Conservation (phyloP, 2,329 filamentous ascomycete species). For the Aspergillus chevalieri region DNA sequence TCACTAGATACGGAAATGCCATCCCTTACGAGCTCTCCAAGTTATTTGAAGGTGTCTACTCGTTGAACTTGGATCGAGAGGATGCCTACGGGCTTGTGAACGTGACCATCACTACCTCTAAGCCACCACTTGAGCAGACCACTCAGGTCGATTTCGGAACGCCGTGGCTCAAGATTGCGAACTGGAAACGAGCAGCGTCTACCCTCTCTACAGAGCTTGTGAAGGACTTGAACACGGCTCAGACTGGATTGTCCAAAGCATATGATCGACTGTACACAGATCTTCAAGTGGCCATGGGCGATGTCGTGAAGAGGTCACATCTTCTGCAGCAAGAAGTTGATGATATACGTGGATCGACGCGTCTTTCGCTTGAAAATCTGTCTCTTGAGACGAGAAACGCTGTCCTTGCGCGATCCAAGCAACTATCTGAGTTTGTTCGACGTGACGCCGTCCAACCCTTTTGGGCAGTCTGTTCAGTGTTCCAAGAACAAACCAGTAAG, state of each 20-base stretch:
- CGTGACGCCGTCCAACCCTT: conserved; percentile 27
- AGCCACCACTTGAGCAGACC: conserved; percentile 28
- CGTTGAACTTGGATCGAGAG: conserved; percentile 44
- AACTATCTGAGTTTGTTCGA: conserved; percentile 27
- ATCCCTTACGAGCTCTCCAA: conserved; percentile 43
- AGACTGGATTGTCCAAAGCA: conserved; percentile 31
- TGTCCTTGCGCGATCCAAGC: conserved; percentile 28
- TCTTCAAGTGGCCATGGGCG: conserved; percentile 32
- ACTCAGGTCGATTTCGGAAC: conserved; percentile 39
- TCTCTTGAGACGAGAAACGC: conserved; percentile 16
- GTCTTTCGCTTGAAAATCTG: conserved; percentile 6
- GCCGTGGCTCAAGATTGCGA: conserved; percentile 43
- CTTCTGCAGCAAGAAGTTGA: conserved; percentile 25
- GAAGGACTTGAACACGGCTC: conserved; percentile 33
- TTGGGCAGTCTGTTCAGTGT: conserved; percentile 21
- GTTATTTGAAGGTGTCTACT: conserved; percentile 50
- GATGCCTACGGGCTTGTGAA: conserved; percentile 46
- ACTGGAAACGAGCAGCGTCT: conserved; percentile 40
- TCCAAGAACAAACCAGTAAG: conserved; percentile 24
- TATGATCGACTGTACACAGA: conserved; percentile 34
- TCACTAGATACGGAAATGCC: conserved; percentile 38
- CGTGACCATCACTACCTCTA: conserved; percentile 41
- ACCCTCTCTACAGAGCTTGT: conserved; percentile 29
- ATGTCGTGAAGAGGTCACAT: conserved; percentile 32
- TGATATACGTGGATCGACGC: conserved; percentile 18